Conservation (phyloP, 441 rosid species). For the Gossypium gossypioides region DNA sequence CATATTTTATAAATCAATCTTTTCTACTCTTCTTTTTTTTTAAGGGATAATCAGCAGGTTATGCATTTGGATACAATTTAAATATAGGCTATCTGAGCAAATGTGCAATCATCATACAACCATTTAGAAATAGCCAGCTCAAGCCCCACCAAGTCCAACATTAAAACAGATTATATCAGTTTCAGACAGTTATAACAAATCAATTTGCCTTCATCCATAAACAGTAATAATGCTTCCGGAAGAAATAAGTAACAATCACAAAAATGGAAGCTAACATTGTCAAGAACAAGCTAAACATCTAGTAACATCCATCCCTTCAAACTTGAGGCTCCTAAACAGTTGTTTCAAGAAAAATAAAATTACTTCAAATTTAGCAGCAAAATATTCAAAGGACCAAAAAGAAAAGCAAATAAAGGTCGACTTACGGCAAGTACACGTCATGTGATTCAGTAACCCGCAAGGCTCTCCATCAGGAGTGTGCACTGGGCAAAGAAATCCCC, state of each 20-base stretch:
- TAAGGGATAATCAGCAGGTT: neutral
- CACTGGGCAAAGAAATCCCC: slow-evolving; percentile 99
- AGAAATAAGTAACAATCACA: neutral
- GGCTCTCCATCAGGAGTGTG: slow-evolving; percentile 99
- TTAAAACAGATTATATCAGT: neutral
- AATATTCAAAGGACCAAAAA: neutral
- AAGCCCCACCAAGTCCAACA: neutral
- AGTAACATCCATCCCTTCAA: neutral
- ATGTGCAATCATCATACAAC: neutral
- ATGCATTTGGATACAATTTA: neutral
- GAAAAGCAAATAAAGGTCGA: slow-evolving; percentile 7
- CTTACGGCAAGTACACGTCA: slow-evolving; percentile 82
- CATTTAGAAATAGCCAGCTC: neutral
- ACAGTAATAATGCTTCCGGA: neutral
- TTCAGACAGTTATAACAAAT: neutral
- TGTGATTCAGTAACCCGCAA: slow-evolving; percentile 90
- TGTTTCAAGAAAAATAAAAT: neutral
- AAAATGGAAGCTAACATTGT: neutral
- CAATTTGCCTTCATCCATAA: neutral
- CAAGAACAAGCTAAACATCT: neutral
- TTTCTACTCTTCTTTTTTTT: neutral
- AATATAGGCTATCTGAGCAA: neutral
- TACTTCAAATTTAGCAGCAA: neutral
- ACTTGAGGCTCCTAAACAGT: neutral
- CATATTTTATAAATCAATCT: neutral